Evolutionary conservation across 139 green algal species (phyloP).

Genomic region (Marvania coccoides): DNA sequence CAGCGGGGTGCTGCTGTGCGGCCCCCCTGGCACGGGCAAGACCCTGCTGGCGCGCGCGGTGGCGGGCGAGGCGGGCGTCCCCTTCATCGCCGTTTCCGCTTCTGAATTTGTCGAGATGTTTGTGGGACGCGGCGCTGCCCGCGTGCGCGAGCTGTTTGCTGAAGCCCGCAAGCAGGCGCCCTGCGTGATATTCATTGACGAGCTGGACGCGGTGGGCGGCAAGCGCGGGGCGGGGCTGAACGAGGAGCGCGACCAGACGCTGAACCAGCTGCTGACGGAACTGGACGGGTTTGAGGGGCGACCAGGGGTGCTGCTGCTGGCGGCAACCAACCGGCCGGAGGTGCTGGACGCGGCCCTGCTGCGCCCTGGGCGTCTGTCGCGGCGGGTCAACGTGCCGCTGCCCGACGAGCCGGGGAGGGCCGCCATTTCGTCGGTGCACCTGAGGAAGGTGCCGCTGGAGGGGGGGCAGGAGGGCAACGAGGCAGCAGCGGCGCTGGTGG

Average conservation of each 20-base stretch:
- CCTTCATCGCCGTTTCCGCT: slow-evolving; percentile 87
- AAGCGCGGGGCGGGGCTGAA: slow-evolving; percentile 80
- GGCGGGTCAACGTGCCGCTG: slow-evolving; percentile 55
- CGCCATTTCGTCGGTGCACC: slow-evolving; percentile 74
- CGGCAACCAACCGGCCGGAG: slow-evolving; percentile 84
- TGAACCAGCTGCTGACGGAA: slow-evolving; percentile 93
- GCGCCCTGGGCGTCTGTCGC: slow-evolving; percentile 66
- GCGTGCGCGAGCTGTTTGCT: slow-evolving; percentile 86
- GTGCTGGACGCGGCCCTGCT: slow-evolving; percentile 80
- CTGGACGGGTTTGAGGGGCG: slow-evolving; percentile 82
- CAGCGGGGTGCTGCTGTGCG: slow-evolving; percentile 68
- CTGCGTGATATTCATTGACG: slow-evolving; percentile 97
- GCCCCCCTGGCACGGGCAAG: slow-evolving; percentile 75
- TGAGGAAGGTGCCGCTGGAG: slow-evolving; percentile 50
- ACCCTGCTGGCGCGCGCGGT: slow-evolving; percentile 84
- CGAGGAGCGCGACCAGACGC: slow-evolving; percentile 89
- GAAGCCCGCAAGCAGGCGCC: slow-evolving; percentile 78
- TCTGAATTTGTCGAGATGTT: slow-evolving; percentile 99
- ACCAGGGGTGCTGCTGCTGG: slow-evolving; percentile 71
- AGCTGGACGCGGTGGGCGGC: slow-evolving; percentile 88
- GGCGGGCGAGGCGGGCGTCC: slow-evolving; percentile 79
- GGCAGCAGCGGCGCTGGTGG: neutral
- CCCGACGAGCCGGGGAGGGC: slow-evolving; percentile 58
- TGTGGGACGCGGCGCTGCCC: slow-evolving; percentile 85
- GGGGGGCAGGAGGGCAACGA: neutral